Base-by-base conservation (phyloP, 257 asterid genomes). In the Linaria vulgaris region DNA sequence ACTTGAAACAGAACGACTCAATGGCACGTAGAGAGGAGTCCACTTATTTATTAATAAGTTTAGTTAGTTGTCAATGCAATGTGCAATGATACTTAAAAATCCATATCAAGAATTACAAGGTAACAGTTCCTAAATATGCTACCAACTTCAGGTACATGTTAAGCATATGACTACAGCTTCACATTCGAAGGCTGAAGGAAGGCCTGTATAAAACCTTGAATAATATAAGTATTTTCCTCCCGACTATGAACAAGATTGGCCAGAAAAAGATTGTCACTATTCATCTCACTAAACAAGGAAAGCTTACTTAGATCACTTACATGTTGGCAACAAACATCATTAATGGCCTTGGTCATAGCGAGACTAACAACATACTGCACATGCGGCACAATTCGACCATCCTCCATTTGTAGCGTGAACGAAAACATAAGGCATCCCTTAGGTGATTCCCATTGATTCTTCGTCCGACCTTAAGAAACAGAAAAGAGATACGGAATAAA, bases 341-440 rank as follows among this genome's bases (percentile, higher is more conserved):
- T 82, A 66, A 94, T 73, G 25, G 97, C 97, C 72, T 90, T 95
- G 0, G 94, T 79, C 87, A 90, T 82, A 58, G 99, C 95, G 47
- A 90, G 85, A 77, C 90, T 61, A 65, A 87, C 94, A 54, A 94
- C 88, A 69, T 94, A 94, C 76, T 94, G 99, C 70, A 94, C 80
- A 72, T 74, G 79, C 4, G 97, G 97, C 77, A 94, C 94, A 53
- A 90, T 79, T 69, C 91, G 79, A 11, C 99, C 97, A 72, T 94
- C 85, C 74, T 85, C 96, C 96, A 94, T 94, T 78, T 94, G 94
- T 66, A 87, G 16, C 1, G 92, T 83, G 79, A 85, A 94, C 16
- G 99, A 94, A 73, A 87, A 94, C 76, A 90, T 4, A 72, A 94
- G 94, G 87, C 97, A 94, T 53, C 97, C 99, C 76, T 82, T 90